Conservation (phyloP, 306 rosid genomes). For the Canavalia ensiformis region DNA sequence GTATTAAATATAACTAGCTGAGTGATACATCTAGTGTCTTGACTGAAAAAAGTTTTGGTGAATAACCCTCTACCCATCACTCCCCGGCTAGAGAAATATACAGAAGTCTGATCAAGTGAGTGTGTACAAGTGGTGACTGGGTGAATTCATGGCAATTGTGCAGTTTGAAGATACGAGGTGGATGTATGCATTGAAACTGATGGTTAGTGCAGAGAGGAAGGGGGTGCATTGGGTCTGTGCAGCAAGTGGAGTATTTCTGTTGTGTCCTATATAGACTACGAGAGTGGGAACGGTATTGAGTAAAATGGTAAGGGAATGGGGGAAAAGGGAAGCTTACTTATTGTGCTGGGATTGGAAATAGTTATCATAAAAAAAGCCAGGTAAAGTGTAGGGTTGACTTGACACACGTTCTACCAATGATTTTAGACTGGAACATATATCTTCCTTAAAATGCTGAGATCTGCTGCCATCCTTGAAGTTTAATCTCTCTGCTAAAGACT, state of each 20-base stretch:
- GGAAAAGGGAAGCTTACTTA: neutral
- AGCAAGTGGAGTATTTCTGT: neutral
- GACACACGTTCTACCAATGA: constrained; percentile 52
- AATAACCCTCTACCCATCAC: neutral
- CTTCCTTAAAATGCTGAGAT: constrained; percentile 62
- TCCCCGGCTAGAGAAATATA: neutral
- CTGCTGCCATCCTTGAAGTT: constrained; percentile 64
- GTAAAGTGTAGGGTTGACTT: constrained; percentile 4
- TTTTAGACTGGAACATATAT: constrained; percentile 55
- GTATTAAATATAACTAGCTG: neutral
- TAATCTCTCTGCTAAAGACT: constrained; percentile 60
- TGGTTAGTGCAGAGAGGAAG: neutral
- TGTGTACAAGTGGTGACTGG: neutral
- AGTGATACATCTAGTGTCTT: neutral
- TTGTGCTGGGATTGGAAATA: constrained; percentile 25
- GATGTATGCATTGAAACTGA: neutral
- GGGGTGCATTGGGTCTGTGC: neutral
- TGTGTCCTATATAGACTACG: neutral
- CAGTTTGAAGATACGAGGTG: neutral
- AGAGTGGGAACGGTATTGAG: neutral
- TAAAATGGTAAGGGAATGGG: neutral
- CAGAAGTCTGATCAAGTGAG: neutral
- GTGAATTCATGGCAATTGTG: neutral
- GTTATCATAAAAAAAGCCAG: constrained; percentile 38
- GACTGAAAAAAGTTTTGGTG: neutral